A percentile compares a stretch with the other conserved stretches of the same genome.
Conservation (phyloP, 2,329 filamentous ascomycete species). For the Aspergillus brasiliensis region DNA sequence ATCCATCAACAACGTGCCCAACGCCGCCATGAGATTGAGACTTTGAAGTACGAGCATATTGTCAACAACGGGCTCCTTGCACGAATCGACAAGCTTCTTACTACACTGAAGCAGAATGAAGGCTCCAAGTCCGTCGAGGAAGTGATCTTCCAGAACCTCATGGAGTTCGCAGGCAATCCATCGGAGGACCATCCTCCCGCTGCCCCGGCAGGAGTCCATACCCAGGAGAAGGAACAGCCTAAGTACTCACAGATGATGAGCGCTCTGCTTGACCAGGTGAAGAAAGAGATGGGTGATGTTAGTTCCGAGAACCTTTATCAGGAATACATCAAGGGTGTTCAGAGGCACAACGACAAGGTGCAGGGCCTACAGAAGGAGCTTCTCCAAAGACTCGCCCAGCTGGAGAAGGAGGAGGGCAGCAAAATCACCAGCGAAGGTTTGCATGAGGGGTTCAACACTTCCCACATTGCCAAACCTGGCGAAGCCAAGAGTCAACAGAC, state of each 20-base stretch:
- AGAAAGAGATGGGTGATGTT: conserved; percentile 74
- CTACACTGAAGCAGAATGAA: conserved; percentile 72
- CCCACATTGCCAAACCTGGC: conserved; percentile 68
- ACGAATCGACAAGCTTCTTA: conserved; percentile 78
- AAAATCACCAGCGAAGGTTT: conserved; percentile 95
- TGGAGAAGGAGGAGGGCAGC: conserved; percentile 79
- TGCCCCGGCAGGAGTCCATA: conserved; percentile 77
- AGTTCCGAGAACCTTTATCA: conserved; percentile 71
- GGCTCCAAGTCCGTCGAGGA: conserved; percentile 70
- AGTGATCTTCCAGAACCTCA: conserved; percentile 83
- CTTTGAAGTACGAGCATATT: conserved; percentile 82
- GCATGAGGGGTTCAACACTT: conserved; percentile 87
- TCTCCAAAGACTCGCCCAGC: conserved; percentile 69
- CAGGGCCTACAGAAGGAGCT: conserved; percentile 75
- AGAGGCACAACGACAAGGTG: conserved; percentile 76
- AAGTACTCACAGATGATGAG: conserved; percentile 98
- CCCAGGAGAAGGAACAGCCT: conserved; percentile 71
- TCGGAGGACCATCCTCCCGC: conserved; percentile 74
- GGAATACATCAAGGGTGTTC: conserved; percentile 77
- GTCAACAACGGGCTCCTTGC: conserved; percentile 89
- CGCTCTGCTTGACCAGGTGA: conserved; percentile 91
- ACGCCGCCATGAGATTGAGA: conserved; percentile 84
- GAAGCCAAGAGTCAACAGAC: conserved; percentile 51
- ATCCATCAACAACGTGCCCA: conserved; percentile 90
- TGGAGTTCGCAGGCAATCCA: conserved; percentile 74